Evolutionary conservation across 148 eudicot genomes (phyloP).

Genomic region (Nepenthes mirabilis): DNA sequence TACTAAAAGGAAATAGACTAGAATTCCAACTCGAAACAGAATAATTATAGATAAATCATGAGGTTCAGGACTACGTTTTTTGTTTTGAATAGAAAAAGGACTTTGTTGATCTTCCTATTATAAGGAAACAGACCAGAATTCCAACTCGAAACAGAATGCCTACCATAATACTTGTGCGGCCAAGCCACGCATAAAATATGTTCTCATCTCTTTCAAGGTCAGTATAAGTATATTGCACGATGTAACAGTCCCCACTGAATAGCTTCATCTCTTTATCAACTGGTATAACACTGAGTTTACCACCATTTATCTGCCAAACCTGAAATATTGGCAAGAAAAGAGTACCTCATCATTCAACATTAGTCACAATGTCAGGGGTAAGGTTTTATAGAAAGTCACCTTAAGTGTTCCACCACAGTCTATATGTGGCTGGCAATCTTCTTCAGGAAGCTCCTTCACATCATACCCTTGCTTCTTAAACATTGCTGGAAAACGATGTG

Average conservation of each 20-base stretch:
- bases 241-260: constrained; percentile 35
- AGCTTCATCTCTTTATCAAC: constrained; percentile 20
- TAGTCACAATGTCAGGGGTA: not conserved
- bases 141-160: not conserved
- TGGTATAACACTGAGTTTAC: constrained; percentile 17
- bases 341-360: not conserved
- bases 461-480: constrained; percentile 37
- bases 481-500: constrained; percentile 21
- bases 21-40: not conserved
- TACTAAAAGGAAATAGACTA: not conserved
- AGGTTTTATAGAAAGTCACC: constrained; percentile 2
- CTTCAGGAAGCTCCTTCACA: constrained; percentile 36
- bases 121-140: not conserved
- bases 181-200: constrained; percentile 40
- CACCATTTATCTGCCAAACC: constrained; percentile 34
- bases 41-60: too few relatives aligned
- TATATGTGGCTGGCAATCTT: constrained; percentile 17
- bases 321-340: constrained; percentile 3
- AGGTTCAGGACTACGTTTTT: too few relatives aligned
- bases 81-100: not conserved
- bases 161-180: constrained; percentile 25
- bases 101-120: not conserved
- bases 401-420: constrained; percentile 26
- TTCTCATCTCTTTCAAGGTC: constrained; percentile 22
- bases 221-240: constrained; percentile 28